Base-by-base conservation (phyloP, 1,284 basidiomycete species). In the Rhodotorula sp. region DNA sequence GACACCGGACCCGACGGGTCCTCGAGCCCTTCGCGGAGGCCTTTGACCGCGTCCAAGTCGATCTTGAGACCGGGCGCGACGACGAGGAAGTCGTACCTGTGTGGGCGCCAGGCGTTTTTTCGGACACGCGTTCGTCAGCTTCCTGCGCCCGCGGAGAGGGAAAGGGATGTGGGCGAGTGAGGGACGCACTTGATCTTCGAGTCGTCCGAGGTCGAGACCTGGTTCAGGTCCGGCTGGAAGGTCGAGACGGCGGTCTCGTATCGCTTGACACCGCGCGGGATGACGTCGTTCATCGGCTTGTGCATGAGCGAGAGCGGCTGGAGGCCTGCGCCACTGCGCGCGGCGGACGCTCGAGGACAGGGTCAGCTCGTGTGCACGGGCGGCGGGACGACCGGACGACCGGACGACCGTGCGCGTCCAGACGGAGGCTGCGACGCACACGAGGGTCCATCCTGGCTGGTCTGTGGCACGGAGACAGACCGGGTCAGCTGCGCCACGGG, bases 51-150 rank as follows among this genome's bases (percentile, higher is more conserved):
- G 75, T 86, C 85, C 56, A 79, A 79, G 79, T 93, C 93, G 80
- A 86, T 90, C 81, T 94, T 87, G 46, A 98, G 82, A 51, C 95
- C 95, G 16, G 91, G 86, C 15, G 92, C 91, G 61, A 99, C 90
- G 51, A 98, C 88, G 34, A 99, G 85, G 57, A 86, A 85, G 75
- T 97, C 94, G 80, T 98, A 98, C 8, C 66, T 72, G 52, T 4
- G 31, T 1, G n/a, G n/a, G n/a, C n/a, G n/a, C n/a, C n/a, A n/a
- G n/a, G n/a, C n/a, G n/a, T n/a, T n/a, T n/a, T n/a, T n/a, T n/a
- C n/a, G n/a, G n/a, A n/a, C n/a, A n/a, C n/a, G n/a, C n/a, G n/a
- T n/a, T n/a, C 3, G 15, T 44, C 13, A 47, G 37, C 30, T 16
- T 16, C 15, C 22, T 40, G 7, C 34, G 1, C 24, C 20, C 47